Percentiles rank a stretch among this genome's conserved stretches.
phyloP scores from a whole-genome alignment of 164 flowering plant genomes.

The Vitis vinifera region ASM3070453v1 NC_081806.1:3298001-3298500 shows the following conservation, averaged over 20 bases:
- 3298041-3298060: conserved; percentile 69
- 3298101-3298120: conserved; percentile 74
- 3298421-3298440: neutral
- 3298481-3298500: too few relatives aligned
- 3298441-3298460: neutral
- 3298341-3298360: conserved; percentile 70
- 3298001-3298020: conserved; percentile 1
- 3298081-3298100: conserved; percentile 88
- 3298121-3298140: conserved; percentile 57
- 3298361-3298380: conserved; percentile 29
- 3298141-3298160: conserved; percentile 10
- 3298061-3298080: conserved; percentile 94
- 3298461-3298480: neutral
- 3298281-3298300: conserved; percentile 97
- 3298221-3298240: conserved; percentile 86
- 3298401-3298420: conserved; percentile 25
- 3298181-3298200: conserved; percentile 37
- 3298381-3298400: conserved; percentile 29
- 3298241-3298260: conserved; percentile 71
- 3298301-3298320: conserved; percentile 97
- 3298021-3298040: conserved; percentile 17
- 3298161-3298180: conserved; percentile 10
- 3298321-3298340: conserved; percentile 97
- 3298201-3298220: conserved; percentile 81
- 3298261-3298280: conserved; percentile 91